Percentiles rank a stretch among this genome's conserved stretches.
phyloP scores from a whole-genome alignment of 2,329 filamentous ascomycete species.

The Mariannaea sp. region DNA sequence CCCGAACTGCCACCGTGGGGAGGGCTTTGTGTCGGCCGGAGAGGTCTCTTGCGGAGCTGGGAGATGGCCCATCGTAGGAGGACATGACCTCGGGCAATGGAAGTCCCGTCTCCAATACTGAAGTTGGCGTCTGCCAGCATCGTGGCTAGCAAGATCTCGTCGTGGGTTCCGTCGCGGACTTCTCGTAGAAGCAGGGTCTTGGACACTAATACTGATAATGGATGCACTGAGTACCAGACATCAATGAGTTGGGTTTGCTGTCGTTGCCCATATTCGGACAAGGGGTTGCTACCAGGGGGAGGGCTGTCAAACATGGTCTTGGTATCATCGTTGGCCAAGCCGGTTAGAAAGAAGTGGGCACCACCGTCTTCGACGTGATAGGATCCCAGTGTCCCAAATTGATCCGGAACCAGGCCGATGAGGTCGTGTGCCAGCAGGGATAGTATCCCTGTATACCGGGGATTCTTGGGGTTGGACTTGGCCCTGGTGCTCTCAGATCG shows the following conservation, averaged over 20 bases:
- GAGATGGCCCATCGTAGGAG: constrained; percentile 43
- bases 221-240: constrained; percentile 48
- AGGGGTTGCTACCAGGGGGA: constrained; percentile 31
- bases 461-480: constrained; percentile 27
- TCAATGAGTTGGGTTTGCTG: constrained; percentile 46
- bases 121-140: constrained; percentile 48
- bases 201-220: constrained; percentile 47
- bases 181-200: constrained; percentile 48
- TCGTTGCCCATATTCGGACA: constrained; percentile 39
- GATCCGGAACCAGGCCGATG: constrained; percentile 38
- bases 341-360: constrained; percentile 37
- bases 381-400: constrained; percentile 40
- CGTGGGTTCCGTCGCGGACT: constrained; percentile 45
- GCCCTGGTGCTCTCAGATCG: constrained; percentile 23
- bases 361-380: constrained; percentile 36
- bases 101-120: constrained; percentile 37
- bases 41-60: constrained; percentile 40
- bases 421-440: constrained; percentile 40
- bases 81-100: constrained; percentile 38
- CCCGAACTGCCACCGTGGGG: constrained; percentile 34
- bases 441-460: constrained; percentile 36
- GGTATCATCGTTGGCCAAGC: constrained; percentile 36
- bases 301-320: constrained; percentile 41
- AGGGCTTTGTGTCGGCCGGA: constrained; percentile 24
- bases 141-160: constrained; percentile 45